These are phyloP conservation scores for Quercus ilex DNA, from an alignment of 306 rosid species.

Conservation along the genomic window DNA sequence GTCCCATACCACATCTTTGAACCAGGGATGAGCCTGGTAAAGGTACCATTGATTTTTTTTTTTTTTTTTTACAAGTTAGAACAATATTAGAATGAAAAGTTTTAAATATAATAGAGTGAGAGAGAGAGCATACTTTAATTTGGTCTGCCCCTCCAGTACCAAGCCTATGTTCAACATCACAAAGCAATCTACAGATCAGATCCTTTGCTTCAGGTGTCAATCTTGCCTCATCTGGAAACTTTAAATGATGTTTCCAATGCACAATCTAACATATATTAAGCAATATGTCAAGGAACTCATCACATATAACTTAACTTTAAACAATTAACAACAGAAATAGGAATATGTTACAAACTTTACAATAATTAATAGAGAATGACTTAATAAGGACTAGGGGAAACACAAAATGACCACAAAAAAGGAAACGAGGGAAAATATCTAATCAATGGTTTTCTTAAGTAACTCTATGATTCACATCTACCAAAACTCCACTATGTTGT, in stretches of 20 bases:
- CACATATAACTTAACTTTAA: background rate
- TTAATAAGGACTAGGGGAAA: background rate
- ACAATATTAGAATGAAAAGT: background rate
- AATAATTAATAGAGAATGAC: background rate
- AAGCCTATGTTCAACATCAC: slow-evolving; percentile 74
- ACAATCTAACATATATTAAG: slow-evolving; percentile 56
- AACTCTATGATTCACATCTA: background rate
- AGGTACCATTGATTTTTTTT: background rate
- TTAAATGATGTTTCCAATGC: slow-evolving; percentile 87
- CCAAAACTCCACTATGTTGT: background rate
- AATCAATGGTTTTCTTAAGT: background rate
- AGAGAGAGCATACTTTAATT: slow-evolving; percentile 55
- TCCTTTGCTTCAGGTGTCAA: slow-evolving; percentile 82
- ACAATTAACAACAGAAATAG: background rate
- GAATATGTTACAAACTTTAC: background rate
- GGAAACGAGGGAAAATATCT: background rate
- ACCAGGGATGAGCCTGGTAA: slow-evolving; percentile 88
- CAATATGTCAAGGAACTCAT: slow-evolving; percentile 6
- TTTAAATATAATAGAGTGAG: background rate
- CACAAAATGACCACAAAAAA: slow-evolving; percentile 5
- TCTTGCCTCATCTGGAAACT: slow-evolving; percentile 82
- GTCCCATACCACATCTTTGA: slow-evolving; percentile 73
- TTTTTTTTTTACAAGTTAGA: background rate
- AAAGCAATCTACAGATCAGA: slow-evolving; percentile 77
- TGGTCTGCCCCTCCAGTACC: slow-evolving; percentile 66